Base-by-base conservation (phyloP, 2,329 filamentous ascomycete genomes). In the Trichophyton verrucosum region DNA sequence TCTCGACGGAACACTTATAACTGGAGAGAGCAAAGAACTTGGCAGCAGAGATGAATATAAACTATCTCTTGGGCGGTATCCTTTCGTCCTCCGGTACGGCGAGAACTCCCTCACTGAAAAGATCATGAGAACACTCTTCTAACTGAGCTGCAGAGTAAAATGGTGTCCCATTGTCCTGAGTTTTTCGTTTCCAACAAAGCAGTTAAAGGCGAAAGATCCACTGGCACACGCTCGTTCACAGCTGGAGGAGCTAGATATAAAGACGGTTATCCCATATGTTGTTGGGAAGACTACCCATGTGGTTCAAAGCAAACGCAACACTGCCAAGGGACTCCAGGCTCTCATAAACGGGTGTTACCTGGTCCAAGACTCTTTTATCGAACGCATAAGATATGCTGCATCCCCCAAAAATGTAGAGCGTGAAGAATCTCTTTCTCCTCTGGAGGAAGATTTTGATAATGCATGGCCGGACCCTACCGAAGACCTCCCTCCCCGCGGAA, bases 231-330 rank as follows among this genome's bases (percentile, higher is more conserved):
- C 91, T 27, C 83, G 83, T 64, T 76, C 81, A 36, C 81, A 81
- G 59, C 82, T 97, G 17, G 90, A 95, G 70, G 82, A 86, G 51
- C 80, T 95, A n/a, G 94, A 96, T 70, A 86, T 97, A 72, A 97
- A 96, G 72, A 86, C 90, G 13, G 77, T 88, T 13, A 79, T 82
- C 49, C 86, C 91, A 3, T 96, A 90, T 72, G 76, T 88, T 24
- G 76, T 81, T 27, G 80, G 77, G 15, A 76, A 81, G 30, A 96
- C 92, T 0, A 96, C 92, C 0, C 91, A 97, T 72, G 87, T 95
- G 9, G 85, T 97, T 38, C 86, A 89, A 6, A 88, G 85, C 71
- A 96, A 95, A 74, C 82, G 94, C 56, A 99, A 97, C 71, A 92
- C 90, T 0, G 82, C 91, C 0, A 91, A 90, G 65, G 89, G 89